Percentiles rank a stretch among this genome's conserved stretches.
Conservation (phyloP, 106 monocot species). For the Apostasia ramifera region DNA sequence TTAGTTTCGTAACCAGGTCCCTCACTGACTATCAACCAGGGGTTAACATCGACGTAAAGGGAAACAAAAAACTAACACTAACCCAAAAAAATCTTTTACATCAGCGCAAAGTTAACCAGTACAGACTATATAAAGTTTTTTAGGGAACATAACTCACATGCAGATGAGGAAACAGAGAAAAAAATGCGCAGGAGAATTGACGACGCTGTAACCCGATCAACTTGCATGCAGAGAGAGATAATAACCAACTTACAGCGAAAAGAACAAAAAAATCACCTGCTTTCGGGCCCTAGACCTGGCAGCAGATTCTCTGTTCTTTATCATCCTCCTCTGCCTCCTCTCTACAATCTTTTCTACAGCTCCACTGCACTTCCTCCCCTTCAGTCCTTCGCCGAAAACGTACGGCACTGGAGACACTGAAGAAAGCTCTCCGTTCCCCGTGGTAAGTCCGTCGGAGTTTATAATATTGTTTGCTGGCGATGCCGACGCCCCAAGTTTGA, state of each 20-base stretch:
- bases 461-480: constrained; percentile 11
- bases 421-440: constrained; percentile 26
- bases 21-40: too few species aligned
- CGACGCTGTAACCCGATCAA: too few species aligned
- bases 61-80: too few species aligned
- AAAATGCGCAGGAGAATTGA: too few species aligned
- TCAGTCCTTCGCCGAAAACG: constrained; percentile 19
- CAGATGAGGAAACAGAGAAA: too few species aligned
- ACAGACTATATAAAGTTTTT: too few species aligned
- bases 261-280: constrained; percentile 25
- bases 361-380: constrained; percentile 33
- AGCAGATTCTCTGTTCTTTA: constrained; percentile 63
- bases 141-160: too few species aligned
- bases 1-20: too few species aligned
- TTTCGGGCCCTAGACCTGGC: constrained; percentile 65
- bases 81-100: too few species aligned
- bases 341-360: constrained; percentile 30
- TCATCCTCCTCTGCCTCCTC: constrained; percentile 29
- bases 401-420: constrained; percentile 44
- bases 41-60: too few species aligned
- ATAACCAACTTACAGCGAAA: neutral
- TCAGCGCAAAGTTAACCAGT: too few species aligned
- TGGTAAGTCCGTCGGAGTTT: constrained; percentile 6
- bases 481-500: constrained; percentile 6
- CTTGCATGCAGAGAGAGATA: too few species aligned